phyloP scores from a whole-genome alignment of 768 basidiomycete species.

The Hypholoma fasciculare region DNA sequence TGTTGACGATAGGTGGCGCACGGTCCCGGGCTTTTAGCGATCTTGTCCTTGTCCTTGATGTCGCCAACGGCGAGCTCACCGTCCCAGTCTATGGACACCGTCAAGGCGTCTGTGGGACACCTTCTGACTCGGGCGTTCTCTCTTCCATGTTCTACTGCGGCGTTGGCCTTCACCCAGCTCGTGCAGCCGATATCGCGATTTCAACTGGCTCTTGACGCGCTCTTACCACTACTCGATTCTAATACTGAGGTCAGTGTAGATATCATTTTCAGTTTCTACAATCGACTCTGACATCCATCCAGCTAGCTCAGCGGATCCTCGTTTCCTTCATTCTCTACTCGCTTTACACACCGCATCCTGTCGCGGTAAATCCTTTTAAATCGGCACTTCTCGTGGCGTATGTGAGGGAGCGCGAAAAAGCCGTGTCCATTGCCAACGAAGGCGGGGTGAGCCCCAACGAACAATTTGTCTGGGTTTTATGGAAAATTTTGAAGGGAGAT shows the following conservation, averaged over 20 bases:
- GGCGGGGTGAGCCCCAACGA: conserved; percentile 62
- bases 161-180: conserved; percentile 72
- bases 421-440: conserved; percentile 48
- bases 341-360: conserved; percentile 78
- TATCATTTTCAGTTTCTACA: conserved; percentile 1
- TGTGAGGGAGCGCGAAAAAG: conserved; percentile 64
- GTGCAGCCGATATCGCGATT: conserved; percentile 77
- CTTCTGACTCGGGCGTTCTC: conserved; percentile 65
- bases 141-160: conserved; percentile 76
- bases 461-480: conserved; percentile 83
- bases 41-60: conserved; percentile 8
- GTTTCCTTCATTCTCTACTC: conserved; percentile 80
- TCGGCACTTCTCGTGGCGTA: conserved; percentile 70
- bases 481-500: conserved; percentile 84
- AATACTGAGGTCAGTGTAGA: conserved; percentile 50
- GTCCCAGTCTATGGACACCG: conserved; percentile 37
- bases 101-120: conserved; percentile 65
- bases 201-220: conserved; percentile 81
- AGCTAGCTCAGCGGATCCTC: conserved; percentile 76
- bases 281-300: conserved; percentile 7
- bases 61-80: conserved; percentile 17
- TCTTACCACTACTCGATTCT: conserved; percentile 69
- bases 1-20: background rate
- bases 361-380: conserved; percentile 81
- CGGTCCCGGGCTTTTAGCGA: background rate